Evolutionary conservation across 805 yeast genomes (phyloP).

Genomic region (Pichia nanzhaoensis): DNA sequence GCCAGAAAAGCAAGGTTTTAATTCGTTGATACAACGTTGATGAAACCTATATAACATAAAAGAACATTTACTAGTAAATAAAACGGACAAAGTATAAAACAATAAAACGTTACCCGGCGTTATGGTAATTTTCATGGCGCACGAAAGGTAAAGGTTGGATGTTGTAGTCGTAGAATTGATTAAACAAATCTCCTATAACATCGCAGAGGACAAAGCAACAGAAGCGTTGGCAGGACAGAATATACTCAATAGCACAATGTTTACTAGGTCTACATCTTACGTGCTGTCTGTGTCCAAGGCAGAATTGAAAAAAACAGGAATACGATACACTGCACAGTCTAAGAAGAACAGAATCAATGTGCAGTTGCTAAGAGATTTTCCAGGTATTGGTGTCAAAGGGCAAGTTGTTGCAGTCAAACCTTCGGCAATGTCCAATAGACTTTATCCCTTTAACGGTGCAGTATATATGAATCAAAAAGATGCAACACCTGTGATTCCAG

Average conservation of each 20-base stretch:
- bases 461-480: conserved; percentile 45
- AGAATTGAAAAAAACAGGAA: conserved; percentile 22
- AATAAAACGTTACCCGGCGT: no score
- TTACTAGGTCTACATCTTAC: conserved; percentile 15
- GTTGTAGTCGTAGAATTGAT: no score
- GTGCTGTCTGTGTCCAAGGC: conserved; percentile 13
- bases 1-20: conserved; percentile 61
- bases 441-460: conserved; percentile 70
- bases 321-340: conserved; percentile 40
- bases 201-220: no score
- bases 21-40: neutral
- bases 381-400: conserved; percentile 60
- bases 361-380: conserved; percentile 66
- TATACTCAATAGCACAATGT: conserved; percentile 12
- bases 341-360: conserved; percentile 57
- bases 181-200: no score
- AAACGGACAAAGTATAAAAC: no score
- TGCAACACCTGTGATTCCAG: conserved; percentile 29
- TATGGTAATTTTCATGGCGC: no score
- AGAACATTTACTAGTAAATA: no score
- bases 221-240: no score
- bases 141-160: no score
- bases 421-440: conserved; percentile 72
- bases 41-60: no score
- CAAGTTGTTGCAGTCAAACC: conserved; percentile 71